Conservation (phyloP, 768 basidiomycete genomes). For the Pilatotrama ljubarskyi region DNA sequence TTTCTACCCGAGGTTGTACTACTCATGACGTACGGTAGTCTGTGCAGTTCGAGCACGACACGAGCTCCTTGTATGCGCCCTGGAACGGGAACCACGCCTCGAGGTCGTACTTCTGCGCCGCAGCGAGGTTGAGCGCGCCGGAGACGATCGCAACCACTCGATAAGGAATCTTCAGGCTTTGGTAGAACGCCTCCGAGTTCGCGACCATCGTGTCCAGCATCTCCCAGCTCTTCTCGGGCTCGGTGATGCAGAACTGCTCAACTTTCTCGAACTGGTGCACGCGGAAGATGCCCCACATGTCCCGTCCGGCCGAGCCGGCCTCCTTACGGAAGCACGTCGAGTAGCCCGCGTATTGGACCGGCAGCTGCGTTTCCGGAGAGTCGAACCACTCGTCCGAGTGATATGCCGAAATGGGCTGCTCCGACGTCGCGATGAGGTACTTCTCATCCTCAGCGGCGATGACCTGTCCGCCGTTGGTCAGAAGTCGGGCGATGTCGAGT, state of each 20-base stretch:
- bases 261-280: conserved; percentile 99
- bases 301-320: conserved; percentile 94
- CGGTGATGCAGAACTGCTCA: conserved; percentile 95
- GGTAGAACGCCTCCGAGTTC: conserved; percentile 92
- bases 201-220: conserved; percentile 90
- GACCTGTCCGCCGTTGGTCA: conserved; percentile 50
- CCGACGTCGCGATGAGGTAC: conserved; percentile 98
- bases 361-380: conserved; percentile 87
- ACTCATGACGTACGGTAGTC: conserved; percentile 82
- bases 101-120: conserved; percentile 94
- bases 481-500: neutral
- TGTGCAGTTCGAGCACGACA: conserved; percentile 97
- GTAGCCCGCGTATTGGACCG: conserved; percentile 84
- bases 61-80: conserved; percentile 93
- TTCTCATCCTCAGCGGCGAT: conserved; percentile 92
- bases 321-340: conserved; percentile 99
- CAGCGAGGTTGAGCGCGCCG: conserved; percentile 94
- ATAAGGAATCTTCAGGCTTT: conserved; percentile 91
- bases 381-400: conserved; percentile 99
- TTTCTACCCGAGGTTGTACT: neutral
- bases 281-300: conserved; percentile 99
- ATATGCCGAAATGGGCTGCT: conserved; percentile 96
- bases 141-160: conserved; percentile 94
- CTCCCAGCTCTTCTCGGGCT: conserved; percentile 92
- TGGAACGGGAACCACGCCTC: conserved; percentile 99